These are phyloP conservation scores for Aphanomyces stellatus DNA, from an alignment of 352 stramenopile species.

Conservation along the genomic window DNA sequence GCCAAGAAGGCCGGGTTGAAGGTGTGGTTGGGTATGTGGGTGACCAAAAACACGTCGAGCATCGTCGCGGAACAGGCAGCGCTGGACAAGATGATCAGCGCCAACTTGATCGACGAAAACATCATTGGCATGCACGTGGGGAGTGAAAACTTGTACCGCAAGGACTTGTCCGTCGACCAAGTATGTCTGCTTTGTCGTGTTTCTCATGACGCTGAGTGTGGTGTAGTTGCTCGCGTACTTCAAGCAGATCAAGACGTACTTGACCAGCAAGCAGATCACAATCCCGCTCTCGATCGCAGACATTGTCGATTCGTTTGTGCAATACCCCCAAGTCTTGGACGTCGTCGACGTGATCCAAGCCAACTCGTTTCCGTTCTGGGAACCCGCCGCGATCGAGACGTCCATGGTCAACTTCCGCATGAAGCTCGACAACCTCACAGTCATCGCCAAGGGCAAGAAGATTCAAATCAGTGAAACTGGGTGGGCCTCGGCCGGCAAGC, in stretches of 20 bases:
- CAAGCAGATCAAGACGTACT: slow-evolving; percentile 62
- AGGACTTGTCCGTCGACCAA: slow-evolving; percentile 50
- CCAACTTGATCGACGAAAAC: slow-evolving; percentile 60
- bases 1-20: slow-evolving; percentile 63
- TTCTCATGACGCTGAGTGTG: neutral
- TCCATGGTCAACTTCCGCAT: slow-evolving; percentile 60
- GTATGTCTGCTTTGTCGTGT: neutral
- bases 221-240: slow-evolving; percentile 56
- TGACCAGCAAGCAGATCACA: slow-evolving; percentile 45
- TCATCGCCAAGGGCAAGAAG: slow-evolving; percentile 55
- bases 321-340: slow-evolving; percentile 67
- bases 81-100: slow-evolving; percentile 51
- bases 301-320: slow-evolving; percentile 66
- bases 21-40: slow-evolving; percentile 78
- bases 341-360: slow-evolving; percentile 70
- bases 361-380: slow-evolving; percentile 85
- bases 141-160: slow-evolving; percentile 71
- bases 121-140: slow-evolving; percentile 80
- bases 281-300: slow-evolving; percentile 68
- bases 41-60: slow-evolving; percentile 48
- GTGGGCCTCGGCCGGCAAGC: slow-evolving; percentile 58
- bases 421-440: slow-evolving; percentile 57
- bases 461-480: slow-evolving; percentile 79
- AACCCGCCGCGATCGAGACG: slow-evolving; percentile 45
- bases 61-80: slow-evolving; percentile 57